phyloP scores from a whole-genome alignment of 495 filamentous ascomycete species.

The Aspergillus sclerotiicarbonarius region DNA sequence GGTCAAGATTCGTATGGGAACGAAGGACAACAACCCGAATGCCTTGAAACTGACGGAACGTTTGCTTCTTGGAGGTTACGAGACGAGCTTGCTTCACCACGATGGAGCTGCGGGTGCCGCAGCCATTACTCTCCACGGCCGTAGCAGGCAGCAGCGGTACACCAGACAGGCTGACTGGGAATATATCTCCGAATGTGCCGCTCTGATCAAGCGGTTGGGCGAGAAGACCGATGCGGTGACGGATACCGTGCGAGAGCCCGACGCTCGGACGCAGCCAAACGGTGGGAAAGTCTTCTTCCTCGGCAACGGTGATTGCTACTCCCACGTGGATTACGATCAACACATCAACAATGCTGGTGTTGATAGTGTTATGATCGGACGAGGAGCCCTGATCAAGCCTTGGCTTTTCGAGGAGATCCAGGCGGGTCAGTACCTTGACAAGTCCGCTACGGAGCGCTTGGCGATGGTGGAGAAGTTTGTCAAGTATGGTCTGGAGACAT shows the following conservation, averaged over 20 bases:
- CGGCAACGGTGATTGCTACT: slow-evolving; percentile 95
- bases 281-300: slow-evolving; percentile 77
- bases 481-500: slow-evolving; percentile 84
- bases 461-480: slow-evolving; percentile 83
- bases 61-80: slow-evolving; percentile 73
- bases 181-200: slow-evolving; percentile 88
- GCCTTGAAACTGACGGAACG: slow-evolving; percentile 78
- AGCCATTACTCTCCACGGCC: slow-evolving; percentile 89
- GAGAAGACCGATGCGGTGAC: slow-evolving; percentile 55
- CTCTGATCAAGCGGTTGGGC: slow-evolving; percentile 76
- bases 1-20: slow-evolving; percentile 91
- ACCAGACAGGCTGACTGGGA: slow-evolving; percentile 84
- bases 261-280: slow-evolving; percentile 61
- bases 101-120: slow-evolving; percentile 76
- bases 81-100: slow-evolving; percentile 55
- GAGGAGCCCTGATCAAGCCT: slow-evolving; percentile 91
- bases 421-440: slow-evolving; percentile 89
- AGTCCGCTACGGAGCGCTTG: slow-evolving; percentile 82
- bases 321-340: slow-evolving; percentile 79
- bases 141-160: slow-evolving; percentile 92
- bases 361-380: slow-evolving; percentile 86
- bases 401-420: slow-evolving; percentile 98
- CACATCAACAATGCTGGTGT: slow-evolving; percentile 75
- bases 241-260: slow-evolving; percentile 77
- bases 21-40: slow-evolving; percentile 72